phyloP scores from a whole-genome alignment of 2,329 filamentous ascomycete species.

The Stemphylium vesicarium region DNA sequence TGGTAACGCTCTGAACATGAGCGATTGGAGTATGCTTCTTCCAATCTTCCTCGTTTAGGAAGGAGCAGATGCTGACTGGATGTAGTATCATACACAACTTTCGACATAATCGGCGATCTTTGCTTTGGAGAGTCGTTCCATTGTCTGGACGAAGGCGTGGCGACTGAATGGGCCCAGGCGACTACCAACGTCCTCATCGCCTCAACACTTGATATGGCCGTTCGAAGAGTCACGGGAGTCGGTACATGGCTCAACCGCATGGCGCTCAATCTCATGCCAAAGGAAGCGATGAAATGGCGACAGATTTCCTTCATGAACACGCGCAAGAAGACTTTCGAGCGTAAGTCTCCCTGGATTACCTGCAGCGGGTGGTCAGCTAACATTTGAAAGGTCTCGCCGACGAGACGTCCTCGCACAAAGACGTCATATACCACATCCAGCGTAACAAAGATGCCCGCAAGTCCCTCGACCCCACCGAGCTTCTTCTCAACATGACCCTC shows the following conservation, averaged over 20 bases:
- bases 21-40: neutral
- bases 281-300: neutral
- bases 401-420: neutral
- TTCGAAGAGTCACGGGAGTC: neutral
- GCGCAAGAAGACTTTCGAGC: neutral
- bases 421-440: neutral
- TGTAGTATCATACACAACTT: neutral
- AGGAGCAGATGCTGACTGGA: neutral
- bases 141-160: neutral
- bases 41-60: neutral
- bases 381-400: neutral
- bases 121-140: constrained; percentile 1
- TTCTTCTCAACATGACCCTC: neutral
- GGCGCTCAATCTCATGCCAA: neutral
- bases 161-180: neutral
- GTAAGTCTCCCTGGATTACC: neutral
- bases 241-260: neutral
- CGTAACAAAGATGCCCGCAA: neutral
- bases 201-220: neutral
- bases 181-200: neutral
- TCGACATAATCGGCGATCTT: constrained; percentile 2
- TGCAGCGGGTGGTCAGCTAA: neutral
- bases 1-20: neutral
- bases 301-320: neutral
- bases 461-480: neutral